Evolutionary conservation across 2,329 filamentous ascomycete species (phyloP), one percentile per base, ranked within the genome.

Genomic region (Neofusicoccum ribis): DNA sequence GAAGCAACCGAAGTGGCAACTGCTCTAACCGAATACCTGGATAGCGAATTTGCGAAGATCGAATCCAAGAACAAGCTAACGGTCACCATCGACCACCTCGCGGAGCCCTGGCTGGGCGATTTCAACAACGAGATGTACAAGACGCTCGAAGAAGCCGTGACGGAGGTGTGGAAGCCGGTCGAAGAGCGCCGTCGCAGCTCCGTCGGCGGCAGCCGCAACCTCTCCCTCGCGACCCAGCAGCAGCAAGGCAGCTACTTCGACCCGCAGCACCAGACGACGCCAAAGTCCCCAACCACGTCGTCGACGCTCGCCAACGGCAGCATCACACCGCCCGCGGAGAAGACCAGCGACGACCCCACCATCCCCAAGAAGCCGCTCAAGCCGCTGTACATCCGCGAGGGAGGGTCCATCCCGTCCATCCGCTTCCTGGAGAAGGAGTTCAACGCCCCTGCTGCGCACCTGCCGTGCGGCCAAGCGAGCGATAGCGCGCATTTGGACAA

Each of bases 391-490:
- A 99, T 99, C 70, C 87, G 95, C 9, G 95, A 99, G 78, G 95
- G 95, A 12, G 95, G 95, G 5, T 96, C 91, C 0, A 99, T 99
- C 70, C 95, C 95, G 0, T 92, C 92, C 0, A 98, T 98, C 65
- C 84, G 95, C 5, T 98, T 98, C 74, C 76, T 98, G 43, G 94
- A 98, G 77, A 97, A 97, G 80, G 92, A 96, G 72, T 97, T 98
- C 74, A 85, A 85, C 2, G 95, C 95, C 0, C 93, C 93, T 0
- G 94, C 95, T 0, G 94, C 94, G 0, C 93, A 98, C 77, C 79
- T 99, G 39, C 96, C 95, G 0, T 97, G 93, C 73, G 96, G 96
- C 0, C 93, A 97, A 78, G 93, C 94, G 12, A 97, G 92, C 71
- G 95, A 99, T 73, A 89, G 89, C 60, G 95, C 94, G 17, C 95